Evolutionary conservation across 768 basidiomycete species (phyloP), one percentile per base, ranked within the genome.

Genomic region (Scleroderma citrinum): DNA sequence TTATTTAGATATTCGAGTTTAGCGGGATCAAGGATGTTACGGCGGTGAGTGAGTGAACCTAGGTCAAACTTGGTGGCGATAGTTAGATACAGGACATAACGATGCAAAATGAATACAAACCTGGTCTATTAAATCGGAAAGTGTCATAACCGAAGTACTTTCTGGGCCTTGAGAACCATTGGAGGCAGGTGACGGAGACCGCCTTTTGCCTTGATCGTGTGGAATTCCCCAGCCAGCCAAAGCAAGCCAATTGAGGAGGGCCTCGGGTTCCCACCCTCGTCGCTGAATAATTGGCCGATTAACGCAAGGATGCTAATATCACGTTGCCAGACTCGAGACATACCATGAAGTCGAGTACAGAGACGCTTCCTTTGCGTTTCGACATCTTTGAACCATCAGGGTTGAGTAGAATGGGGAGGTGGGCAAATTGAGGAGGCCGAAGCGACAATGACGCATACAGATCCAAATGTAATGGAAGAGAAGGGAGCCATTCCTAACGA

Each of bases 381-480:
- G 89, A 92, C 81, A 99, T 90, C 63, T 99, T 99, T 6, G 83
- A 78, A 0, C 93, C 92, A 62, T 97, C 91, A 0, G 83, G 72
- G 57, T 98, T 97, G 23, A 96, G 72, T 2, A 99, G 73, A 31
- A 98, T 76, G 0, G 96, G 95, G 2, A 98, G 73, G 63, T 99
- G 96, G 0, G 85, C 95, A 56, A 93, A 99, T 55, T 81, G 69
- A 0, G 96, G 96, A 0, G 84, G 76, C 7, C 69, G 60, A 38
- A 92, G 70, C 1, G 76, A 76, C 19, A 99, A 77, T 6, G 82
- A 82, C 2, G 85, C 77, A 59, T 98, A 98, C 20, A 98, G 71
- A 54, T 92, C 87, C 5, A 95, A 76, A 64, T 99, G 96, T 17
- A 96, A 76, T 1, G 92, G 89, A 17, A 94, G 77, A 1, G 94